Conservation (phyloP, 495 filamentous ascomycete species). For the Penicillium psychrofluorescens region DNA sequence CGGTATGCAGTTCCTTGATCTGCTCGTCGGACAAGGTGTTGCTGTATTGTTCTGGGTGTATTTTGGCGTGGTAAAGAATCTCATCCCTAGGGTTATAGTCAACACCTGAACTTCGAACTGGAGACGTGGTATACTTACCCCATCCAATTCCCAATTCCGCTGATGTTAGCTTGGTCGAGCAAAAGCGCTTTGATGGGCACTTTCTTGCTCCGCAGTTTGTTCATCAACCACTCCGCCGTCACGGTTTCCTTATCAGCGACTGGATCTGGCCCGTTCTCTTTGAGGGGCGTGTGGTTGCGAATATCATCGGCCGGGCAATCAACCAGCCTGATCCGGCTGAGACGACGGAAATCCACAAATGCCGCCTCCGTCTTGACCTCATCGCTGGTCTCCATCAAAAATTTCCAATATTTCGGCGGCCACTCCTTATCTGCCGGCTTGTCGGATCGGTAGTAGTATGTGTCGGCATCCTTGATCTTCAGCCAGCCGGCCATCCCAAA, state of each 20-base stretch:
- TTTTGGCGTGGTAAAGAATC: conserved; percentile 74
- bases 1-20: conserved; percentile 61
- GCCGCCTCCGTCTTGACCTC: conserved; percentile 61
- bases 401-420: conserved; percentile 91
- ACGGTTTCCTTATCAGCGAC: conserved; percentile 73
- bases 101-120: neutral
- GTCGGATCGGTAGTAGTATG: conserved; percentile 67
- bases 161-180: conserved; percentile 82
- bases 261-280: conserved; percentile 90
- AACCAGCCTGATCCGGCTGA: conserved; percentile 72
- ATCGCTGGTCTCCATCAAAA: conserved; percentile 59
- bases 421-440: conserved; percentile 57
- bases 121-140: conserved; percentile 43
- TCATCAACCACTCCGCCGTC: conserved; percentile 60
- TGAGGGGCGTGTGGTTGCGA: conserved; percentile 67
- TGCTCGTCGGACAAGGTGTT: conserved; percentile 70
- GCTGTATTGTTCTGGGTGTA: conserved; percentile 89
- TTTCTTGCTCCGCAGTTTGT: conserved; percentile 63
- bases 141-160: conserved; percentile 96
- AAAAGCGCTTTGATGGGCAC: conserved; percentile 83
- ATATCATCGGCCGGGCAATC: conserved; percentile 72
- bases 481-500: conserved; percentile 90
- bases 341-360: conserved; percentile 73
- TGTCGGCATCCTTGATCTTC: conserved; percentile 68
- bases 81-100: conserved; percentile 54